These are phyloP conservation scores for Hymenoscyphus salicellus DNA, from an alignment of 2,329 filamentous ascomycete genomes.

Conservation along the genomic window DNA sequence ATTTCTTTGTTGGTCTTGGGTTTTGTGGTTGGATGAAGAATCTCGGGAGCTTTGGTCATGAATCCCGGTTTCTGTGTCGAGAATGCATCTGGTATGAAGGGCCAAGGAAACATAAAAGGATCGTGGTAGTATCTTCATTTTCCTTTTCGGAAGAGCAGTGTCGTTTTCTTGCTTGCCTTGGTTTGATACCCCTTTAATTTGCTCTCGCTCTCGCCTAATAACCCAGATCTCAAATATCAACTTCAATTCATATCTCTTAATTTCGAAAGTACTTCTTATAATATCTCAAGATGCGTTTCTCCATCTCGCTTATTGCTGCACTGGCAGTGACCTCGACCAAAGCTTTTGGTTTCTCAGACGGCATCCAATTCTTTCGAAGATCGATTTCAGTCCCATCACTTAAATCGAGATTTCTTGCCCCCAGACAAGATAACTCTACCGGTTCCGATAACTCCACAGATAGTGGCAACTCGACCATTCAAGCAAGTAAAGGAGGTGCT, in stretches of 20 bases:
- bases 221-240: not conserved
- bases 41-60: not conserved
- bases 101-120: not conserved
- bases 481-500: too few species aligned
- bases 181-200: not conserved
- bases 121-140: not conserved
- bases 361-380: not conserved
- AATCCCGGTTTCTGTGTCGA: not conserved
- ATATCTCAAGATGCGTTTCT: conserved; percentile 8
- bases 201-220: not conserved
- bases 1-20: not conserved
- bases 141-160: not conserved
- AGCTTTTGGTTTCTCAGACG: not conserved
- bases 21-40: not conserved
- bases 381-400: not conserved
- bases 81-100: not conserved
- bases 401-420: not conserved
- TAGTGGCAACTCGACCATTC: not conserved
- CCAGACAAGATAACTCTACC: not conserved
- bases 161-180: not conserved
- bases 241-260: not conserved
- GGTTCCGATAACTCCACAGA: not conserved
- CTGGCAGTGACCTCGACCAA: not conserved
- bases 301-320: not conserved
- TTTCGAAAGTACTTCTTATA: too few species aligned